Evolutionary conservation across 2,329 filamentous ascomycete genomes (phyloP), one percentile per base, ranked within the genome.

Genomic region (Pseudofabraea citricarpa): DNA sequence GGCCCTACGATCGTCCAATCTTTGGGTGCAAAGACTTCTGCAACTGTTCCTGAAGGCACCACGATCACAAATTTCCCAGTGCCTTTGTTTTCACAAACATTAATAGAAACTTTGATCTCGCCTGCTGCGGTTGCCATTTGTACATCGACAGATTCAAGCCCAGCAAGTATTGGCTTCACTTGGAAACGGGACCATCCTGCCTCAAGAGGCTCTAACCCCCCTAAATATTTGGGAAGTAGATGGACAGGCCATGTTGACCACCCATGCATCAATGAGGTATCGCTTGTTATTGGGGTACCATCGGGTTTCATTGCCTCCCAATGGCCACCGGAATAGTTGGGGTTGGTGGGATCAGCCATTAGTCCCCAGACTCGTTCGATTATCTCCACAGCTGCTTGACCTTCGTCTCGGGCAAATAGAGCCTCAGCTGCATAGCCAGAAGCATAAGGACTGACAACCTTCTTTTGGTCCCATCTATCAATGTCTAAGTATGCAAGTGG

Each of bases 191-290:
- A 36, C 52, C 50, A 55, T 3, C 50, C 53, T 3, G 45, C 36
- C 21, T 49, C 49, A 3, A 50, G 24, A 19, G 52, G 50, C 21
- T 42, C 36, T 23, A 56, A 21, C 7, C 50, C 53, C 20, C 40
- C 52, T 5, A 55, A 35, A 33, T 53, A 55, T 40, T 43, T 46
- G 5, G 53, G 53, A 15, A 53, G 46, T 13, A 55, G 37, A 39
- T 39, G 54, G 10, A 50, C 49, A 15, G 50, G 53, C 43, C 50
- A 53, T 7, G 50, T 56, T 26, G 48, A 55, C 47, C 52, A 49
- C n/a, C 48, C 50, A 36, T 51, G 53, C 42, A 50, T 45, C 20
- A 56, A 39, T 4, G 52, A 55, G n/a, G 50, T 56, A n/a, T 47
- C 48, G 13, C 45, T 36, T 6, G 43, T 44, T 29, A 47, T 38